Percentiles rank a stretch among this genome's conserved stretches.
phyloP scores from a whole-genome alignment of 2,329 filamentous ascomycete genomes.

The Xylariales sp. region DNA sequence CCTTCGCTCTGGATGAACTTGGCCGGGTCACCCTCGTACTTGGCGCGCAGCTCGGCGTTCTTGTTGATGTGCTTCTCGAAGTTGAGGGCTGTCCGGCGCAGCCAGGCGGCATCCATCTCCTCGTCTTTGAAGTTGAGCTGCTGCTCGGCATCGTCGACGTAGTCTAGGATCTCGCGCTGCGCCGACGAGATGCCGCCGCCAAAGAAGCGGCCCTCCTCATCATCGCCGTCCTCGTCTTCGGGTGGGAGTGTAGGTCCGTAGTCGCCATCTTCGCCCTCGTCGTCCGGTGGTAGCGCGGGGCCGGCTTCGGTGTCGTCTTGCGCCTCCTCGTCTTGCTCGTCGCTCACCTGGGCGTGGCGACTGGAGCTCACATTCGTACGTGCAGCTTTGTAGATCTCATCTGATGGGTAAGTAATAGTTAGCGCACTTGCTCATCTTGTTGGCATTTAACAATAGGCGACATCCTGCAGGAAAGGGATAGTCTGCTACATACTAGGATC shows the following conservation, averaged over 20 bases:
- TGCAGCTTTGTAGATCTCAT: conserved; percentile 60
- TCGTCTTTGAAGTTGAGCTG: conserved; percentile 43
- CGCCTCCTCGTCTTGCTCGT: conserved; percentile 34
- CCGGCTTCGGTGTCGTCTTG: conserved; percentile 46
- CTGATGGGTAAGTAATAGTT: conserved; percentile 27
- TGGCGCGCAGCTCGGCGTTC: conserved; percentile 81
- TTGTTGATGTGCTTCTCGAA: conserved; percentile 90
- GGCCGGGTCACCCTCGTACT: conserved; percentile 22
- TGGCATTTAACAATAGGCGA: not conserved
- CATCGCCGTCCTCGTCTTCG: conserved; percentile 56
- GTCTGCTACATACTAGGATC: conserved; percentile 52
- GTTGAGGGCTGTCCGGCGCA: conserved; percentile 73
- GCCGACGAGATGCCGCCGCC: conserved; percentile 81
- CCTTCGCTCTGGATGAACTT: conserved; percentile 52
- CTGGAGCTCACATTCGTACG: conserved; percentile 43
- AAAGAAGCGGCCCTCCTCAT: conserved; percentile 94
- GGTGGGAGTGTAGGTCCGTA: conserved; percentile 46
- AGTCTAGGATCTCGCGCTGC: conserved; percentile 82
- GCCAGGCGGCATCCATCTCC: conserved; percentile 78
- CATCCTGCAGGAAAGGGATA: not conserved
- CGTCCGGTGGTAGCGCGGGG: conserved; percentile 45
- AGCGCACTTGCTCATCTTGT: not conserved
- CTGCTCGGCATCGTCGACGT: conserved; percentile 57
- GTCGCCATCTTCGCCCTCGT: conserved; percentile 38
- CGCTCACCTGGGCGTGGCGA: conserved; percentile 41